Percentiles rank a stretch among this genome's conserved stretches.
phyloP scores from a whole-genome alignment of 176 grass and related monocot species.

The Carex scoparia region DNA sequence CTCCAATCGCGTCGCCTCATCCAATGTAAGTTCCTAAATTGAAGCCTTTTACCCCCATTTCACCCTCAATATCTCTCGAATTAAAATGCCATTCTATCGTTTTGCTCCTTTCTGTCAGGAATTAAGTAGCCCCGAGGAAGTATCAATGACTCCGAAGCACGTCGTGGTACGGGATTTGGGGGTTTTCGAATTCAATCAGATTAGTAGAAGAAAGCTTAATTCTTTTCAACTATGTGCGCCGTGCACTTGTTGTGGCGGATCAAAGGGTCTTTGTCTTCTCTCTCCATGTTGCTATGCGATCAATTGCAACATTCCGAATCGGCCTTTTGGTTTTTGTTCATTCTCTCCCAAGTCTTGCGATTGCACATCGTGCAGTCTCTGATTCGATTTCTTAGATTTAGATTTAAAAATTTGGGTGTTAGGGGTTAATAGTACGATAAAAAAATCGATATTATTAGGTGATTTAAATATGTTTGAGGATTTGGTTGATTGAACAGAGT shows the following conservation, averaged over 20 bases:
- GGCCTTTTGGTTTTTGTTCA: conserved; percentile 89
- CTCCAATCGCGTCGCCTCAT: not conserved
- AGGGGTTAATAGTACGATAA: not conserved
- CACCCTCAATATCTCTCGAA: not conserved
- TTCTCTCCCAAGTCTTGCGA: conserved; percentile 83
- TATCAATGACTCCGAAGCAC: conserved; percentile 38
- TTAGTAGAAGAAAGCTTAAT: conserved; percentile 46
- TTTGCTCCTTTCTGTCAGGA: conserved; percentile 14
- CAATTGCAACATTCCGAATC: conserved; percentile 98
- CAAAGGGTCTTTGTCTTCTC: conserved; percentile 57
- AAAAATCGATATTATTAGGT: not conserved
- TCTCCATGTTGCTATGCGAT: conserved; percentile 95
- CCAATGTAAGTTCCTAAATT: conserved; percentile 4
- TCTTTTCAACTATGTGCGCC: conserved; percentile 86
- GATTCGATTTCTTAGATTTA: conserved; percentile 15
- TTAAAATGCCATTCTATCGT: not conserved
- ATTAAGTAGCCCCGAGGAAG: not conserved
- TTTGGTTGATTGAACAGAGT: not conserved
- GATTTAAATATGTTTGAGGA: not conserved
- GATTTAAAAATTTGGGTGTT: not conserved
- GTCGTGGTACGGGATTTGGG: conserved; percentile 19
- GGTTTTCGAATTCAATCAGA: conserved; percentile 52
- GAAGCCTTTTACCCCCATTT: not conserved
- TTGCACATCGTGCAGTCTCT: conserved; percentile 64
- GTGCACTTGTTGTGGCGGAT: conserved; percentile 82